phyloP scores from a whole-genome alignment of 1,284 basidiomycete species.

The Leccinum pachyderme region DNA sequence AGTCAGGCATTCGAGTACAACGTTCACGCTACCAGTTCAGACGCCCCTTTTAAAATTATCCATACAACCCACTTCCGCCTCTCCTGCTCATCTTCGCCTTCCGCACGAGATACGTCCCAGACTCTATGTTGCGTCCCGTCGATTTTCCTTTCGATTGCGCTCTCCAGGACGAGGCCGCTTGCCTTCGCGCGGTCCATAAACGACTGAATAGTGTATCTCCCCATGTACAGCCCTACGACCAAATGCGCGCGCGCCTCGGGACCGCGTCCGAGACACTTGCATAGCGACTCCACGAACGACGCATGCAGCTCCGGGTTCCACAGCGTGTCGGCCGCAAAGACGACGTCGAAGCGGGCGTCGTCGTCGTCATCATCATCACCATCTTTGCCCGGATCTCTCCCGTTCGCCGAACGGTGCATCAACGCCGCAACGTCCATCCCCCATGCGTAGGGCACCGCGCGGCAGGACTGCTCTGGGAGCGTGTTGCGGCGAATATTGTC shows the following conservation, averaged over 20 bases:
- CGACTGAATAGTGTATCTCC: constrained; percentile 62
- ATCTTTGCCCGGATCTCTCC: neutral
- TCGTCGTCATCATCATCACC: neutral
- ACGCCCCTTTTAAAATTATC: constrained; percentile 56
- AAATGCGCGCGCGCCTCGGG: constrained; percentile 52
- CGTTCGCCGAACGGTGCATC: constrained; percentile 16
- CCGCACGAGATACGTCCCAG: constrained; percentile 53
- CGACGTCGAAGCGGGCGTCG: constrained; percentile 53
- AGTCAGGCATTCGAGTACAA: neutral
- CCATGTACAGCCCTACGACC: constrained; percentile 72
- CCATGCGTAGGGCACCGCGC: constrained; percentile 59
- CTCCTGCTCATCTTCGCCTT: constrained; percentile 59
- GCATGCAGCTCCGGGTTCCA: constrained; percentile 66
- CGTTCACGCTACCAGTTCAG: constrained; percentile 4
- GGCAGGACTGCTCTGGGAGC: constrained; percentile 43
- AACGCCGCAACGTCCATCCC: constrained; percentile 45
- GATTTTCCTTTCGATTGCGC: constrained; percentile 48
- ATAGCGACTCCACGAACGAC: constrained; percentile 52
- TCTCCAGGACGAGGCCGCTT: constrained; percentile 48
- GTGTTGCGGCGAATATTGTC: constrained; percentile 55
- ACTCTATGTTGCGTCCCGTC: constrained; percentile 37
- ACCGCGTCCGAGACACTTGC: constrained; percentile 43
- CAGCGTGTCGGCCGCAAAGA: constrained; percentile 71
- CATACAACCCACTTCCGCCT: constrained; percentile 69
- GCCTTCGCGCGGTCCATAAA: constrained; percentile 43